Percentiles rank a stretch among this genome's conserved stretches.
These are phyloP conservation scores for Corrigiola litoralis DNA, from an alignment of 179 eudicot species.

Conservation along the genomic window DNA sequence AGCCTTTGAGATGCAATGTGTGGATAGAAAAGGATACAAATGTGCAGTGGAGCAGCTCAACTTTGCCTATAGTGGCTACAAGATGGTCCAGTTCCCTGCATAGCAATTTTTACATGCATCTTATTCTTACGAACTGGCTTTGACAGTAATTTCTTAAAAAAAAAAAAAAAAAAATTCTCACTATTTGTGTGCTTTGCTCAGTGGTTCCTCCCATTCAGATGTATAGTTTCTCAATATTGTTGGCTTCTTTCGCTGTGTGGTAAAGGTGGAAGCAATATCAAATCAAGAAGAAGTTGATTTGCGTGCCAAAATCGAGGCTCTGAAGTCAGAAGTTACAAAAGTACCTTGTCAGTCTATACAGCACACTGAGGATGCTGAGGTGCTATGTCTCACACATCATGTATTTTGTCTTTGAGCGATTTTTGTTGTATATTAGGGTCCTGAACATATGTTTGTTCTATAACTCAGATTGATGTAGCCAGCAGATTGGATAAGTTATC, in stretches of 20 bases:
- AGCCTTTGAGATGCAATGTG: too few species aligned
- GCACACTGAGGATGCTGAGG: constrained; percentile 43
- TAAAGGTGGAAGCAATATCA: constrained; percentile 57
- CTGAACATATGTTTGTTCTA: constrained; percentile 1
- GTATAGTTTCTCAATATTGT: too few species aligned
- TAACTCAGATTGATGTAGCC: constrained; percentile 64
- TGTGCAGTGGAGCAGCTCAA: too few species aligned
- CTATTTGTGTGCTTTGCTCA: too few species aligned
- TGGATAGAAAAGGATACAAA: too few species aligned
- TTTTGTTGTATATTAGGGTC: not conserved
- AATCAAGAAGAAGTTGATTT: constrained; percentile 69
- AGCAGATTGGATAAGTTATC: constrained; percentile 74
- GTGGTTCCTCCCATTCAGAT: too few species aligned
- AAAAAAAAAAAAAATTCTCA: too few species aligned
- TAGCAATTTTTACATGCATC: too few species aligned
- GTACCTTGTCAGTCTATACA: constrained; percentile 54
- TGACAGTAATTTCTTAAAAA: too few species aligned
- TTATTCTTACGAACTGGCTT: too few species aligned
- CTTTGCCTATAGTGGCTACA: too few species aligned
- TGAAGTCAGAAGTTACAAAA: constrained; percentile 72
- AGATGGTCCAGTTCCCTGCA: too few species aligned
- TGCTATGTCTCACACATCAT: constrained; percentile 4
- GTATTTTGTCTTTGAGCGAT: constrained; percentile 22
- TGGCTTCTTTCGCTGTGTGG: not conserved
- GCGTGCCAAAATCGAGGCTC: constrained; percentile 70